A percentile compares a stretch with the other conserved stretches of the same genome.
phyloP scores from a whole-genome alignment of 2,329 filamentous ascomycete genomes.

The Phialophora verrucosa region DNA sequence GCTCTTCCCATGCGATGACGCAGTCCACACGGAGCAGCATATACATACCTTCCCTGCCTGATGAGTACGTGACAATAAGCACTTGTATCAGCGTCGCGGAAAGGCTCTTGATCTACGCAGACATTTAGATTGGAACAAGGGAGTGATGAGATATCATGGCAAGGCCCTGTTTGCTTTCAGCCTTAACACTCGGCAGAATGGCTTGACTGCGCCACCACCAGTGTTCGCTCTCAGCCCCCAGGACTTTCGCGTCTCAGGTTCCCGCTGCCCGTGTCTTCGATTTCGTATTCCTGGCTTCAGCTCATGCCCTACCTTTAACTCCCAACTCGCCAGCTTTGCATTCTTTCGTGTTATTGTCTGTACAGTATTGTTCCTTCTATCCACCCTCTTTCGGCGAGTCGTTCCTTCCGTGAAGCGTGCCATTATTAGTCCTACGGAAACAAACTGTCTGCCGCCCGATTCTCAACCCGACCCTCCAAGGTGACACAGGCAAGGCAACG shows the following conservation, averaged over 20 bases:
- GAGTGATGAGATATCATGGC: neutral
- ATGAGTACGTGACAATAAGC: neutral
- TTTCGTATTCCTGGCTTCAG: slow-evolving; percentile 7
- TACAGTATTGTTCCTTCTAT: slow-evolving; percentile 7
- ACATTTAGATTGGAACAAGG: neutral
- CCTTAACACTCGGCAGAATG: no score
- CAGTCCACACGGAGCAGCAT: neutral
- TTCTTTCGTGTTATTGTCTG: neutral
- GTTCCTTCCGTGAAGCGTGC: neutral
- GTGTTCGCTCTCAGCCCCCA: neutral
- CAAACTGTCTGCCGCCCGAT: slow-evolving; percentile 4
- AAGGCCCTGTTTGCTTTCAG: neutral
- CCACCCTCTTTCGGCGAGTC: neutral
- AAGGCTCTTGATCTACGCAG: neutral
- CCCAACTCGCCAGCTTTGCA: neutral
- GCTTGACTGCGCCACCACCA: neutral
- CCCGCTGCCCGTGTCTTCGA: slow-evolving; percentile 7
- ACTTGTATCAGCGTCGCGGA: neutral
- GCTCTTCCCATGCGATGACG: neutral
- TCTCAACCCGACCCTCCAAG: neutral
- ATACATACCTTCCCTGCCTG: neutral
- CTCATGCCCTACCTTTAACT: slow-evolving; percentile 1
- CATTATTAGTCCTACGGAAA: slow-evolving; percentile 10
- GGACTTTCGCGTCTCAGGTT: slow-evolving; percentile 2
- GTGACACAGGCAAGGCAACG: slow-evolving; percentile 17